Evolutionary conservation across 495 filamentous ascomycete genomes (phyloP).

Genomic region (Aspergillus conjunctus): DNA sequence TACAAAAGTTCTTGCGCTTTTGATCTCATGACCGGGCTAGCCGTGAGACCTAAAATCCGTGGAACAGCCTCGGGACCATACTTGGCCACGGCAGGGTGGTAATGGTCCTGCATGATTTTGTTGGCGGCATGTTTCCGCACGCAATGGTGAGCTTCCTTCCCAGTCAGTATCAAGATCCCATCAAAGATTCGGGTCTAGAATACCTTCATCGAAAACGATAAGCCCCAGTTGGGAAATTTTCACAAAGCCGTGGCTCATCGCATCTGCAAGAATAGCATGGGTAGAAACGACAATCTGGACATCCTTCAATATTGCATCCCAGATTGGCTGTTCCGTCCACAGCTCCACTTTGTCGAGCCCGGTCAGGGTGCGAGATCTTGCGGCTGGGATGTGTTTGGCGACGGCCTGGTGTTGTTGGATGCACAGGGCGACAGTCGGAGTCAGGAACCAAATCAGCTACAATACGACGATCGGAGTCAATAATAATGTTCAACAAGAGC

Average conservation of each 20-base stretch:
- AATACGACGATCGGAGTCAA: background rate
- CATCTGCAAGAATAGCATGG: constrained; percentile 75
- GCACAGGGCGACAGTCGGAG: constrained; percentile 75
- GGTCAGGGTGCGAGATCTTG: constrained; percentile 63
- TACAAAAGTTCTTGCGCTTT: constrained; percentile 35
- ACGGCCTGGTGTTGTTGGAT: constrained; percentile 72
- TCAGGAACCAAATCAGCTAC: constrained; percentile 79
- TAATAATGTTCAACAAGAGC: constrained; percentile 5
- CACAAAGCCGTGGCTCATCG: constrained; percentile 79
- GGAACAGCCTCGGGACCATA: constrained; percentile 54
- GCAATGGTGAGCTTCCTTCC: constrained; percentile 39
- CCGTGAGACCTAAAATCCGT: constrained; percentile 79
- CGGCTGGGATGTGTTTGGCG: constrained; percentile 59
- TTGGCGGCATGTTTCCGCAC: constrained; percentile 62
- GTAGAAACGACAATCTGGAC: constrained; percentile 78
- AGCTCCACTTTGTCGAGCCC: constrained; percentile 70
- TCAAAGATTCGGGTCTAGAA: background rate
- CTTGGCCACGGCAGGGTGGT: constrained; percentile 53
- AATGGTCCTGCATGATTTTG: constrained; percentile 77
- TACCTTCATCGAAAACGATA: constrained; percentile 90
- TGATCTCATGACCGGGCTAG: constrained; percentile 71
- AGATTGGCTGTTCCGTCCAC: constrained; percentile 72
- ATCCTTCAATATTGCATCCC: constrained; percentile 71
- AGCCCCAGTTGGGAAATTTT: constrained; percentile 64
- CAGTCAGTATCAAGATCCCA: constrained; percentile 9